Evolutionary conservation across 2,329 filamentous ascomycete genomes (phyloP), one percentile per base, ranked within the genome.

Genomic region (Macroventuria anomochaeta): DNA sequence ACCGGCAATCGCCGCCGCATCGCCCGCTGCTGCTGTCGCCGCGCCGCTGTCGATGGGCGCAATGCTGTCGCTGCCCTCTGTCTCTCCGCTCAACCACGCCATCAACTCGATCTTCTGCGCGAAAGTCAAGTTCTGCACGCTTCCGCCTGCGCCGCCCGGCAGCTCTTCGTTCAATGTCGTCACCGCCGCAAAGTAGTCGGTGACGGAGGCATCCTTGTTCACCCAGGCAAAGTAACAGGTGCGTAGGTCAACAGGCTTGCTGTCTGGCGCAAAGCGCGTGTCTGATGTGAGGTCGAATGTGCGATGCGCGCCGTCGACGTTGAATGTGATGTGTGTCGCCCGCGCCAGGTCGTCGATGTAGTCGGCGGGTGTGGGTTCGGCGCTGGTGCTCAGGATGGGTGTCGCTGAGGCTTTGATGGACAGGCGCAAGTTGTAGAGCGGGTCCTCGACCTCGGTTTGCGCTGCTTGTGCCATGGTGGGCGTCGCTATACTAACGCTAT

Each of bases 201-300:
- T 89, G 62, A 96, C 92, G 48, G 89, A 86, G 49, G 89, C 86
- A 78, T 97, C 93, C 75, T 92, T 91, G 77, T 97, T 96, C 68
- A 90, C 82, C 91, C 92, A 99, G 50, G 92, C 92, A 72, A 97
- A 96, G 80, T 93, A 97, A 76, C 97, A 93, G 73, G 89, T 95
- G 71, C 95, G 91, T 64, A 99, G 81, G 72, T 97, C 91, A 67
- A 96, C 87, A 4, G 88, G 83, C 50, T 82, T 80, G 65, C 84
- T 68, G 28, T 76, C 76, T 17, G 91, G 93, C 56, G 90, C 83
- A 79, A 97, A 97, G 66, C 95, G 91, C 63, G 95, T 99, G 8
- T 88, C 82, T 12, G 84, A 83, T 43, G 85, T 86, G 61, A 96
- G 84, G 1, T 88, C 81, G 53, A 96, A 82, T 5, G 86, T 81